Evolutionary conservation across 2,329 filamentous ascomycete genomes (phyloP).

Genomic region (Aureobasidium uvarum): DNA sequence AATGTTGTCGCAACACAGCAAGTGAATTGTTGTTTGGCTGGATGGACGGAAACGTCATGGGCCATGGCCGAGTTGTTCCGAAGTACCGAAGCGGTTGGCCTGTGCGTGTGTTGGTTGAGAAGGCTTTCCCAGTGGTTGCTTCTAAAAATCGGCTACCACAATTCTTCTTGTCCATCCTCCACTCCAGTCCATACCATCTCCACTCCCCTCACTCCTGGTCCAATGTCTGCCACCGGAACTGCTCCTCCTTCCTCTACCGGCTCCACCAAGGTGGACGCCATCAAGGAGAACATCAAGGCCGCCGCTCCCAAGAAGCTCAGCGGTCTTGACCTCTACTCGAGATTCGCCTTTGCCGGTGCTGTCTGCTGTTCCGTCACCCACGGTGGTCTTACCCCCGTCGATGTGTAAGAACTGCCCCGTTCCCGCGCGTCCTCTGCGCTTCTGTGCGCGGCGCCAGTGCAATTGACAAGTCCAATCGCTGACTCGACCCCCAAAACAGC

Average conservation of each 20-base stretch:
- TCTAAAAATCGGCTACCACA: slow-evolving; percentile 16
- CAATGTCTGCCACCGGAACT: slow-evolving; percentile 39
- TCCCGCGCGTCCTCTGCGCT: not conserved
- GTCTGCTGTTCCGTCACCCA: slow-evolving; percentile 98
- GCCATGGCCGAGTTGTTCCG: slow-evolving; percentile 3
- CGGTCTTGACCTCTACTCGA: slow-evolving; percentile 77
- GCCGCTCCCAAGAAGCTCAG: slow-evolving; percentile 55
- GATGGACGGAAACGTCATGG: not conserved
- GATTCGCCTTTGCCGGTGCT: slow-evolving; percentile 95
- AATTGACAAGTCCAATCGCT: slow-evolving; percentile 26
- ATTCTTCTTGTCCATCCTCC: slow-evolving; percentile 11
- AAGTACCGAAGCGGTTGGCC: slow-evolving; percentile 11
- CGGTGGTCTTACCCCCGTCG: slow-evolving; percentile 93
- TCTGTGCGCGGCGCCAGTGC: not conserved
- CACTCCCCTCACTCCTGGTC: slow-evolving; percentile 22
- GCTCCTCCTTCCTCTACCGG: slow-evolving; percentile 51
- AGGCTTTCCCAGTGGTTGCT: slow-evolving; percentile 10
- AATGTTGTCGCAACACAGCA: not conserved
- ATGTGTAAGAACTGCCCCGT: slow-evolving; percentile 79
- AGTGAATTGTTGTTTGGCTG: not conserved
- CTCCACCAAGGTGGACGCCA: slow-evolving; percentile 54
- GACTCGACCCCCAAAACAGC: slow-evolving; percentile 50
- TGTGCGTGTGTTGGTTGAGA: slow-evolving; percentile 10
- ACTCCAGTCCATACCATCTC: slow-evolving; percentile 26
- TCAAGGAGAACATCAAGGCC: slow-evolving; percentile 50